Evolutionary conservation across 805 yeast species (phyloP), one percentile per base, ranked within the genome.

Genomic region (Saccharomycopsis amapae): DNA sequence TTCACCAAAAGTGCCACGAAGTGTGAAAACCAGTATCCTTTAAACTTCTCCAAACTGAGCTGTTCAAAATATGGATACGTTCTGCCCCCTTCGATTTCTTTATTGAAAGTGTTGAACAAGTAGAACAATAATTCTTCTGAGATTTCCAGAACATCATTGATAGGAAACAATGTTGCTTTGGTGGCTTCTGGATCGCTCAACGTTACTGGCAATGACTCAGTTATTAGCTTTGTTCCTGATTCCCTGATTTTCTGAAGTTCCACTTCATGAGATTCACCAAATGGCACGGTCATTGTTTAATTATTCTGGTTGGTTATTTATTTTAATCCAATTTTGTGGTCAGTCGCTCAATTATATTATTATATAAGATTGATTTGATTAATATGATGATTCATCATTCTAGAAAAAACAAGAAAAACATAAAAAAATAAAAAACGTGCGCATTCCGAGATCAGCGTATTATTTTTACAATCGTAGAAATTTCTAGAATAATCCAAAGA

Each of bases 1-100:
- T 68, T 67, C 4, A 86, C 58, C 55, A 85, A 61, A 3, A 87
- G 65, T 0, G 81, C 85, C 7, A 75, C 75, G 59, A 84, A 85
- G 15, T 78, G 71, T 6, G 69, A 69, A 52, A 81, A 80, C 83
- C 90, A 84, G 59, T 78, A 79, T 18, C 68, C 67, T n/a, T 58
- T 45, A 60, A 82, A 88, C 47, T 73, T 79, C 2, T 75, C 71
- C 15, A 57, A 59, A 2, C 67, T 47, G 40, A 75, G 56, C 1
- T 57, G 56, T 4, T 69, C 62, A 19, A 66, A 63, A 49, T 76
- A 68, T 0, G 96, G 94, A 54, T 88, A 87, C 0, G 96, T 86
- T 31, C 66, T 63, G 4, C 97, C 97, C 36, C 69, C 76, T 28
- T 73, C 83, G 5, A 88, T 71, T 45, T 84, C 86, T 13, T 59